Evolutionary conservation across 2,329 filamentous ascomycete species (phyloP).

Genomic region (Helotiales sp.): DNA sequence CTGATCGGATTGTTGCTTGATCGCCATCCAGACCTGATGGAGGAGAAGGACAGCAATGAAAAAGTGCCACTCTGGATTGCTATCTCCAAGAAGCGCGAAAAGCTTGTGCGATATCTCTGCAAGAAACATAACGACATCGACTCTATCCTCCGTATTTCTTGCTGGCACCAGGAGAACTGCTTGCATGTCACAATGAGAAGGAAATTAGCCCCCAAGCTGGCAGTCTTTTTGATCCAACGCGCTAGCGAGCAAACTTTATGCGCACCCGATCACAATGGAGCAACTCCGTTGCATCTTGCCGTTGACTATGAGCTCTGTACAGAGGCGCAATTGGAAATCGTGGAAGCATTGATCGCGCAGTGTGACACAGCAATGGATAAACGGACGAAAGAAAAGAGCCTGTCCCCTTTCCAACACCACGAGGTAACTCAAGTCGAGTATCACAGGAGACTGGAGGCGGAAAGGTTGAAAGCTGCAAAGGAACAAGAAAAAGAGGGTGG

Average conservation of each 20-base stretch:
- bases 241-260: conserved; percentile 10
- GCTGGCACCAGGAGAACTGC: conserved; percentile 12
- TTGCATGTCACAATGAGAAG: conserved; percentile 14
- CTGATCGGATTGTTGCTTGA: conserved; percentile 12
- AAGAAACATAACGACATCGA: conserved; percentile 16
- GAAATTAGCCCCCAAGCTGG: conserved; percentile 2
- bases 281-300: conserved; percentile 18
- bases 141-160: conserved; percentile 8
- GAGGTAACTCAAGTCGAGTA: conserved; percentile 9
- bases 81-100: conserved; percentile 15
- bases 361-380: conserved; percentile 13
- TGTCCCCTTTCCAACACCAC: conserved; percentile 17
- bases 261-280: conserved; percentile 13
- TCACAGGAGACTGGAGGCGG: not conserved
- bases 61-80: conserved; percentile 27
- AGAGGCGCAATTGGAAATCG: conserved; percentile 14
- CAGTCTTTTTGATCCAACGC: conserved; percentile 9
- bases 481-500: not conserved
- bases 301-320: conserved; percentile 18
- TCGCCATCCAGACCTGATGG: conserved; percentile 7
- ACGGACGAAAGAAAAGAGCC: conserved; percentile 2
- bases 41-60: conserved; percentile 14
- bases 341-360: conserved; percentile 12
- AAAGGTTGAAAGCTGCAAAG: conserved; percentile 3
- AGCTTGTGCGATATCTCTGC: conserved; percentile 14